Percentiles rank a stretch among this genome's conserved stretches.
phyloP scores from a whole-genome alignment of 75 land plant genomes.

The Cupressus sempervirens region DNA sequence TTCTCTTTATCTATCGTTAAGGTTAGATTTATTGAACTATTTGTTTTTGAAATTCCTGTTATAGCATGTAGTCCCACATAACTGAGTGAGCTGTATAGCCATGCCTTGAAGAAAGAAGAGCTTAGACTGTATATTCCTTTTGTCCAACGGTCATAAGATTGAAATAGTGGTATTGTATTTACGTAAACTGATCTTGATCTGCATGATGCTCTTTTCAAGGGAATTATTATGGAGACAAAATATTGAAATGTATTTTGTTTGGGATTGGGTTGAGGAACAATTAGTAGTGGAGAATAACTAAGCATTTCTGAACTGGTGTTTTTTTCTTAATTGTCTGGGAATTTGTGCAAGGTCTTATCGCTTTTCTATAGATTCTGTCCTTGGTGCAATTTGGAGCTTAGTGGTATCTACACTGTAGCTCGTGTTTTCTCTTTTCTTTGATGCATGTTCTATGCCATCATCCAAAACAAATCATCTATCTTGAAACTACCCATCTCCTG shows the following conservation, averaged over 20 bases:
- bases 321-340: background rate
- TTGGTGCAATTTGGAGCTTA: background rate
- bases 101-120: background rate
- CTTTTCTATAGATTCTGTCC: background rate
- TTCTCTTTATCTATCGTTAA: too few relatives aligned
- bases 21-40: too few relatives aligned
- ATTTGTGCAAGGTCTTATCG: background rate
- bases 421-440: background rate
- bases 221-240: background rate
- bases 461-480: background rate
- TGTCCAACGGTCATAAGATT: background rate
- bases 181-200: background rate
- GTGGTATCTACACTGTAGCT: background rate
- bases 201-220: background rate
- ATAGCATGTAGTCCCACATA: background rate
- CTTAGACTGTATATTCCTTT: background rate
- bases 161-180: background rate
- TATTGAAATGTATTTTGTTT: background rate
- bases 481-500: background rate
- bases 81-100: background rate
- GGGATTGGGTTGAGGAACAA: background rate
- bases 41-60: too few relatives aligned
- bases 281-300: background rate
- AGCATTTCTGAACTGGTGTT: background rate
- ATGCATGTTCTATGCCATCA: background rate